Evolutionary conservation across 768 basidiomycete genomes (phyloP).

Genomic region (Termitomyces sp.): DNA sequence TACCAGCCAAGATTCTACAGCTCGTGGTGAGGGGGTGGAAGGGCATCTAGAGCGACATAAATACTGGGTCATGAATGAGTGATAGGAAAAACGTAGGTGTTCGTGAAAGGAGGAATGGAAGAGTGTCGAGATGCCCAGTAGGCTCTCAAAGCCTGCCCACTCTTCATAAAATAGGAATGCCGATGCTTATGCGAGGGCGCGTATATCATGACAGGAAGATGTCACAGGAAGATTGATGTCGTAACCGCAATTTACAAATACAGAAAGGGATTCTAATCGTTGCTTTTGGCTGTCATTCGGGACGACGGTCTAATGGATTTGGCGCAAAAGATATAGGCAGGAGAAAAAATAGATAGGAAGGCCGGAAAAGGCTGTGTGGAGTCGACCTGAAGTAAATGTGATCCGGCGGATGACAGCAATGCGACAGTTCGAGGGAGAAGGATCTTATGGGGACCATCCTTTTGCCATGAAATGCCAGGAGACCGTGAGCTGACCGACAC

Average conservation of each 20-base stretch:
- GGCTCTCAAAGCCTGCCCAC: constrained; percentile 9
- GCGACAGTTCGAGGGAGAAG: background rate
- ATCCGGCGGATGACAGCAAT: constrained; percentile 4
- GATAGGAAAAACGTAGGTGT: background rate
- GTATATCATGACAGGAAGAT: background rate
- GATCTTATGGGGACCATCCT: constrained; percentile 34
- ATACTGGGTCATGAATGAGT: constrained; percentile 3
- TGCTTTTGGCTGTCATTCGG: constrained; percentile 8
- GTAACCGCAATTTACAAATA: constrained; percentile 11
- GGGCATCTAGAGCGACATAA: background rate
- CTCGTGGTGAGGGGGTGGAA: background rate
- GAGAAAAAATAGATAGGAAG: background rate
- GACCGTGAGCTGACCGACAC: constrained; percentile 45
- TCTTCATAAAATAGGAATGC: constrained; percentile 1
- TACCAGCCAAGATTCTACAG: constrained; percentile 1
- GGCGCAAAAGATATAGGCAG: background rate
- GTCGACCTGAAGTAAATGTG: background rate
- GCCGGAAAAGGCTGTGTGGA: background rate
- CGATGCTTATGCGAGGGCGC: background rate
- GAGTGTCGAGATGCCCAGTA: background rate
- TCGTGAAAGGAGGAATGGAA: constrained; percentile 6
- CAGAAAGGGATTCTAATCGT: constrained; percentile 13
- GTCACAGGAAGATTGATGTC: background rate
- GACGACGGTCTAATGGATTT: constrained; percentile 8
- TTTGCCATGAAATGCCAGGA: constrained; percentile 55